Evolutionary conservation across 306 rosid genomes (phyloP), one percentile per base, ranked within the genome.

Genomic region (Lathyrus aphaca): DNA sequence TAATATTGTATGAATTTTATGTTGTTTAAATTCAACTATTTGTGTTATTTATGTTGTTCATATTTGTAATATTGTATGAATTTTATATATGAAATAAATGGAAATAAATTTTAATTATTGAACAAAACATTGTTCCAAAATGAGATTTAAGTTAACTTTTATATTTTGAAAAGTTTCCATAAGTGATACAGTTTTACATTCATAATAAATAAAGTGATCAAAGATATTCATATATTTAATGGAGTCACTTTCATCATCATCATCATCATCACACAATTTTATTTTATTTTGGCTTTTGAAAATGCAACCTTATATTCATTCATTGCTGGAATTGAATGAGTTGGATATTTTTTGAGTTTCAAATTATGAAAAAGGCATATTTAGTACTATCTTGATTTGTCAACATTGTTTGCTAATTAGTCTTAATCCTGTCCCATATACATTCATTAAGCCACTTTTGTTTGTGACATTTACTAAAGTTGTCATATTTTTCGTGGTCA

Each of bases 71-170:
- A 13, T 70, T 77, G 72, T 29, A 3, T 63, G 53, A 44, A 70
- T 70, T 48, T 16, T 54, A 53, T 50, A 68, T 25, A n/a, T 68
- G 57, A 25, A 63, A 77, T 70, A 70, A 63, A 9, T 63, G 67
- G 19, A 62, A 62, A 27, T 19, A 49, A 16, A 4, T 21, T 0
- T 46, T 74, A 17, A 21, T 57, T 66, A 43, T 35, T 15, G n/a
- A 66, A 39, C 13, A 38, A 40, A 30, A 54, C 17, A 25, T 57
- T 55, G 74, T 39, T 42, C 2, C 13, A 1, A 38, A 3, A 67
- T 67, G 18, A 10, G 32, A 44, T 44, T 45, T 27, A 15, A 32
- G 13, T 56, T 29, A 32, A 51, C 5, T 21, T 10, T 23, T 17
- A 40, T 10, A 10, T 10, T 10, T 40, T 40, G 38, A 0, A 32